These are phyloP conservation scores for Mycena vulgaris DNA, from an alignment of 768 basidiomycete genomes.

Conservation along the genomic window DNA sequence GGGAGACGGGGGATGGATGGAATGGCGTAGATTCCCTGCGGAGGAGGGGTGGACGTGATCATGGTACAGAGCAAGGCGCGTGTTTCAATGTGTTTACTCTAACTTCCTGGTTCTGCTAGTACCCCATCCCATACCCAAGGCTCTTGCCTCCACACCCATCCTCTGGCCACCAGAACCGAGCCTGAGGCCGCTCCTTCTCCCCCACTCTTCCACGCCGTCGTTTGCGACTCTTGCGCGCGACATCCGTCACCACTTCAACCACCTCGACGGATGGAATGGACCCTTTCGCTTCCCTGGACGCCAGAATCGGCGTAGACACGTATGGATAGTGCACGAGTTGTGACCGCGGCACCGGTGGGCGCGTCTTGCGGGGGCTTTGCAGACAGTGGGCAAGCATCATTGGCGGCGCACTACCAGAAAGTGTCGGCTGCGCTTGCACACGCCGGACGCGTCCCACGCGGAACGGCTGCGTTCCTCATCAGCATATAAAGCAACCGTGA, in stretches of 20 bases:
- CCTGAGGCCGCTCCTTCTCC: slow-evolving; percentile 46
- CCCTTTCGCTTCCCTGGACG: background rate
- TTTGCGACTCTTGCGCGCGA: slow-evolving; percentile 12
- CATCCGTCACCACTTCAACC: background rate
- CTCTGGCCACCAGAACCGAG: slow-evolving; percentile 60
- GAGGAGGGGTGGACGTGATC: slow-evolving; percentile 66
- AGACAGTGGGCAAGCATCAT: slow-evolving; percentile 49
- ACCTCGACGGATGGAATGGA: slow-evolving; percentile 24
- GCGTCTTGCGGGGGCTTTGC: slow-evolving; percentile 54
- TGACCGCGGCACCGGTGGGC: slow-evolving; percentile 55
- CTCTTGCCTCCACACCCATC: slow-evolving; percentile 53
- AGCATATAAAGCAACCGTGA: background rate
- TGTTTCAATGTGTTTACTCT: background rate
- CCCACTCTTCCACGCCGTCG: slow-evolving; percentile 31
- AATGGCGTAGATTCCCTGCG: slow-evolving; percentile 57
- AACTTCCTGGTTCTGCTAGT: no score
- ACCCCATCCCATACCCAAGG: slow-evolving; percentile 56
- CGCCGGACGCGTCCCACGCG: slow-evolving; percentile 34
- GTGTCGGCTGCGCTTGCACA: slow-evolving; percentile 1
- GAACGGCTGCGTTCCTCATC: slow-evolving; percentile 24
- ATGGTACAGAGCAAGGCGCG: slow-evolving; percentile 9
- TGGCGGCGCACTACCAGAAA: slow-evolving; percentile 33
- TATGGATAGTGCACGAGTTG: slow-evolving; percentile 54
- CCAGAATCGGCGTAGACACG: slow-evolving; percentile 18
- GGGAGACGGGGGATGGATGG: slow-evolving; percentile 66